Base-by-base conservation (phyloP, 2,329 filamentous ascomycete genomes). In the Pleurostoma richardsiae region DNA sequence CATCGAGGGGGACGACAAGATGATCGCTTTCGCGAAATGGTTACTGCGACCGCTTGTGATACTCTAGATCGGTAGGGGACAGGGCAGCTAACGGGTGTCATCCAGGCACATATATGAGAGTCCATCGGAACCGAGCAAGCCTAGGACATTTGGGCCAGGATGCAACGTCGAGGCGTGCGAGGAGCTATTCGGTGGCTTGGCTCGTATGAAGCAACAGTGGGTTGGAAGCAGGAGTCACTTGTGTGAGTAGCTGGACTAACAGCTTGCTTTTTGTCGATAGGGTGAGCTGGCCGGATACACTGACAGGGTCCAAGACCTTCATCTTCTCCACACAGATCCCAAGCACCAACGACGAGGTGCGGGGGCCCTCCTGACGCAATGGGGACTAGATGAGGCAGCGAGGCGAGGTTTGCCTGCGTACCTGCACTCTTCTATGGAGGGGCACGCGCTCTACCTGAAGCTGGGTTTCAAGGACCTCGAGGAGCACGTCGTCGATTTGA, bases 261-360 rank as follows among this genome's bases (percentile, higher is more conserved):
- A 39, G n/a, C 39, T 6, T 26, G 28, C 10, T 11, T 11, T 5
- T 39, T n/a, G 39, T 33, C 30, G 19, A 5, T n/a, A n/a, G 30
- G 19, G 19, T 19, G 19, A 19, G 19, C 19, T 19, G 19, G 19
- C 19, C 19, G 19, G 19, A 19, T 19, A 2, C 19, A 10, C 46
- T 51, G 26, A 47, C 41, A 39, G 7, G 29, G 5, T 3, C 5
- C 11, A 49, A 69, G 69, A 68, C 49, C 58, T 71, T 8, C 56
- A 62, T 6, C 50, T 60, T 30, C 57, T 73, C 4, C 59, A 60
- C n/a, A 69, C 68, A n/a, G 62, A 69, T 45, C 70, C 70, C 0
- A 59, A 67, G 10, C 65, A 70, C 42, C 64, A 69, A 42, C 51
- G 63, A 6, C 64, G 66, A n/a, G 69, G 68, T 2, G 68, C 68